phyloP scores from a whole-genome alignment of 2,329 filamentous ascomycete genomes.

The Nemania sp. region DNA sequence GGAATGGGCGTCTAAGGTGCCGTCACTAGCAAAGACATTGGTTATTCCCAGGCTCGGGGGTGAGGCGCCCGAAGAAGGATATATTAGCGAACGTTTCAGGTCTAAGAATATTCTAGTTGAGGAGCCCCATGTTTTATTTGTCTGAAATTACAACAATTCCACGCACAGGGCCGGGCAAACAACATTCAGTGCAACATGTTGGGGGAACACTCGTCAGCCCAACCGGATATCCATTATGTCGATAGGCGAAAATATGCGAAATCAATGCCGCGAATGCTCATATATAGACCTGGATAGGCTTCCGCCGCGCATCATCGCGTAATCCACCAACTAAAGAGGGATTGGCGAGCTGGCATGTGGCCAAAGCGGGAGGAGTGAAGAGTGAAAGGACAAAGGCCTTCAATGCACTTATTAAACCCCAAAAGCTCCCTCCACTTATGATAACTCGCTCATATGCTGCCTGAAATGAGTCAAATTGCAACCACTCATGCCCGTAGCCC shows the following conservation, averaged over 20 bases:
- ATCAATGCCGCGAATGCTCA: neutral
- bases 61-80: neutral
- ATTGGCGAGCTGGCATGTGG: conserved; percentile 39
- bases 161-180: too few species aligned
- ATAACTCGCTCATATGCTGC: conserved; percentile 43
- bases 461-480: conserved; percentile 50
- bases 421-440: conserved; percentile 35
- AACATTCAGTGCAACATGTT: too few species aligned
- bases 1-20: conserved; percentile 23
- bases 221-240: neutral
- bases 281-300: conserved; percentile 30
- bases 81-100: neutral
- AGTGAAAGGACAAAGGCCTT: conserved; percentile 16
- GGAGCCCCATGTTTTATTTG: neutral
- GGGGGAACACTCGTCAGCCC: neutral
- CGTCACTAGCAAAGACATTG: conserved; percentile 18
- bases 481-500: conserved; percentile 50
- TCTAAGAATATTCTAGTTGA: neutral
- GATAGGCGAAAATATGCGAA: neutral
- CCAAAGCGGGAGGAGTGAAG: conserved; percentile 6
- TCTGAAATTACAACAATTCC: neutral
- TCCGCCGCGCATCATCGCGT: conserved; percentile 37
- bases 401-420: conserved; percentile 34
- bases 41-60: too few species aligned
- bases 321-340: conserved; percentile 38